These are phyloP conservation scores for Calonectria hongkongensis DNA, from an alignment of 2,329 filamentous ascomycete genomes.

Conservation along the genomic window DNA sequence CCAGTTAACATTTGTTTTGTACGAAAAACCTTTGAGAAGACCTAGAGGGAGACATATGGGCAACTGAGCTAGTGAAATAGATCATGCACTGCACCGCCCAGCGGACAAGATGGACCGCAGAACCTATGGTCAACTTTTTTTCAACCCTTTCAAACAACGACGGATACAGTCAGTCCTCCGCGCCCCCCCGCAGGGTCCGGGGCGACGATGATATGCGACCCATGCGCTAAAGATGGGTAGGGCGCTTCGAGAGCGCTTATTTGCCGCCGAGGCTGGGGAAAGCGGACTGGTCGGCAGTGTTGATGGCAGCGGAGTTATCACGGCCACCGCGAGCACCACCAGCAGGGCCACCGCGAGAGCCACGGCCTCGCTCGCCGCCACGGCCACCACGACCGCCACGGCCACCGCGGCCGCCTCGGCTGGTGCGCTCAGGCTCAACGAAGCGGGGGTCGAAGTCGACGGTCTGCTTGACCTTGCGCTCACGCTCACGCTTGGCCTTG, in stretches of 20 bases:
- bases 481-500: slow-evolving; percentile 90
- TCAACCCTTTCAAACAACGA: slow-evolving; percentile 58
- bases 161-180: slow-evolving; percentile 51
- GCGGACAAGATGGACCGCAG: slow-evolving; percentile 50
- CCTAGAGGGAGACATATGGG: slow-evolving; percentile 56
- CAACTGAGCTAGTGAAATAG: slow-evolving; percentile 54
- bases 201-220: slow-evolving; percentile 51
- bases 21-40: slow-evolving; percentile 57
- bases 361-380: slow-evolving; percentile 59
- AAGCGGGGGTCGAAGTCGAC: slow-evolving; percentile 92
- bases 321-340: slow-evolving; percentile 53
- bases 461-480: slow-evolving; percentile 93
- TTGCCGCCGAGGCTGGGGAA: slow-evolving; percentile 78
- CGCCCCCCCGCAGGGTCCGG: slow-evolving; percentile 41
- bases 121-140: slow-evolving; percentile 59
- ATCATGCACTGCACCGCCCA: slow-evolving; percentile 48
- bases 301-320: slow-evolving; percentile 65
- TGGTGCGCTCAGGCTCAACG: slow-evolving; percentile 80
- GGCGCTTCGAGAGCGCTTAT: slow-evolving; percentile 59
- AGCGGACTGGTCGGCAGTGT: slow-evolving; percentile 74
- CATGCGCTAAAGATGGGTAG: slow-evolving; percentile 48
- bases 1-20: slow-evolving; percentile 55
- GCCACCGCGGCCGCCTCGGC: slow-evolving; percentile 66
- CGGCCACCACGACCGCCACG: slow-evolving; percentile 70
- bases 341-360: slow-evolving; percentile 48